Evolutionary conservation across 1,139 yeast species (phyloP), one percentile per base, ranked within the genome.

Genomic region (Yamadazyma mexicana): DNA sequence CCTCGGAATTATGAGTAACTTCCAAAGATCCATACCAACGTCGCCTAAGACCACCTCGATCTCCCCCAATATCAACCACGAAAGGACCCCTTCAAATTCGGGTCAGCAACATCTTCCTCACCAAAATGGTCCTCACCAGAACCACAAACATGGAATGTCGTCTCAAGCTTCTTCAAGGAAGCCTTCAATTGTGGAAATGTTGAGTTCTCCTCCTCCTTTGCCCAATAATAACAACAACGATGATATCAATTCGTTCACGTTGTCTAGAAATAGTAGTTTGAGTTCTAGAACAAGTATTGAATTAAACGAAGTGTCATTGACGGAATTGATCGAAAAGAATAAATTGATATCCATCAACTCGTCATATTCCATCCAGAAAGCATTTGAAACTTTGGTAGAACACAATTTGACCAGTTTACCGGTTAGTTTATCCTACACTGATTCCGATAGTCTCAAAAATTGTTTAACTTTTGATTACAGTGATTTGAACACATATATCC

Each of bases 391-490:
- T 2, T 72, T 92, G 53, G 74, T 76, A 34, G 64, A 73, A 29
- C 76, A 89, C 60, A 81, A 85, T 46, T 75, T 92, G 55, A 91
- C 97, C 2, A 83, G 94, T 24, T 69, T 92, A 40, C 98, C 98
- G 0, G 95, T 92, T 3, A 59, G 56, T 73, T 73, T 58, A 66
- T 71, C 55, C 46, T 68, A 51, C 5, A 33, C 35, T 4, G 55
- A 54, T 40, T 40, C 71, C 3, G 66, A 73, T 36, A 84, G 78
- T 51, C 67, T 81, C 49, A 48, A 56, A 33, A 77, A 83, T 49
- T 85, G 94, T 54, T 66, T 81, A 43, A 85, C 96, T 1, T 92
- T 92, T 62, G 98, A 92, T 62, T 92, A 88, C 62, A 79, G 94
- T 23, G 98, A 92, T 62, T 74, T 92, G 59, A 89, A 87, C 56